A percentile compares a stretch with the other conserved stretches of the same genome.
Evolutionary conservation across 2,329 filamentous ascomycete genomes (phyloP).

Genomic region (Curvularia sp.): DNA sequence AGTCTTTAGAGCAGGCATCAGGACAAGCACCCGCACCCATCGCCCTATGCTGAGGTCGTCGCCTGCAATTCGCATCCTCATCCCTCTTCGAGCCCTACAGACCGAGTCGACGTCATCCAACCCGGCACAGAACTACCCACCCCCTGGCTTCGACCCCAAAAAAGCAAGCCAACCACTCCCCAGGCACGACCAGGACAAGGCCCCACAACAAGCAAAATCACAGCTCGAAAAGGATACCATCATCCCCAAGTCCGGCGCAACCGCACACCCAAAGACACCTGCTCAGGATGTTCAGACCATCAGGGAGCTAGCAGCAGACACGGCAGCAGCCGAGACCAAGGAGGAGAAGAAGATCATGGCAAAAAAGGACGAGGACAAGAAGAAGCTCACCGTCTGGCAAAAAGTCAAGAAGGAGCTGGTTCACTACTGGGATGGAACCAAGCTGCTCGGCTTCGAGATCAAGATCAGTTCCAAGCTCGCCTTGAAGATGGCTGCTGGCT

Average conservation of each 20-base stretch:
- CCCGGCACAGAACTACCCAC: slow-evolving; percentile 67
- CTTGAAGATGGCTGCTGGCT: slow-evolving; percentile 96
- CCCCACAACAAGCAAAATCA: slow-evolving; percentile 32
- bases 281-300: slow-evolving; percentile 60
- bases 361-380: slow-evolving; percentile 70
- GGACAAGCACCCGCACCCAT: slow-evolving; percentile 51
- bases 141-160: slow-evolving; percentile 89
- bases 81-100: slow-evolving; percentile 61
- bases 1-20: slow-evolving; percentile 54
- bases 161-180: slow-evolving; percentile 84
- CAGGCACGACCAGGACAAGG: slow-evolving; percentile 58
- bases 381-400: slow-evolving; percentile 87
- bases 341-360: slow-evolving; percentile 63
- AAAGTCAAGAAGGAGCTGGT: slow-evolving; percentile 92
- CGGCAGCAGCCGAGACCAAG: slow-evolving; percentile 57
- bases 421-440: slow-evolving; percentile 99
- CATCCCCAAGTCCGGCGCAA: slow-evolving; percentile 50
- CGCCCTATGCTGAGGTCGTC: slow-evolving; percentile 58
- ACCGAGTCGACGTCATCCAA: slow-evolving; percentile 63
- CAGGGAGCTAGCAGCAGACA: slow-evolving; percentile 68
- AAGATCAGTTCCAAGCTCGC: slow-evolving; percentile 90
- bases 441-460: slow-evolving; percentile 89
- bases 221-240: slow-evolving; percentile 42
- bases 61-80: slow-evolving; percentile 64
- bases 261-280: slow-evolving; percentile 55